Base-by-base conservation (phyloP, 73 alveolate genomes). In the Stentor roeselii region DNA sequence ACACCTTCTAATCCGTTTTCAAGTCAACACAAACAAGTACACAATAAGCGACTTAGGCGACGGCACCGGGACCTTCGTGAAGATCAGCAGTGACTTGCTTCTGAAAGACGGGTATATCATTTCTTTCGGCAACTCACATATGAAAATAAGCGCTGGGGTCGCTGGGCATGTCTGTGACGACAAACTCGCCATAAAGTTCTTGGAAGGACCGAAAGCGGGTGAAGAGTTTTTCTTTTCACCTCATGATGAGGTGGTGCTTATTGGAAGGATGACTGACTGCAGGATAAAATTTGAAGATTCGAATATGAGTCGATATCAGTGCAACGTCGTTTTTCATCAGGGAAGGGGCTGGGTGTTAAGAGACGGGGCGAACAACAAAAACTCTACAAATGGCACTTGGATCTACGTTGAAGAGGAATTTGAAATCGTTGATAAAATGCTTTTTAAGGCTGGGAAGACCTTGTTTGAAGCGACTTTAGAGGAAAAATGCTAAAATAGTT, bases 161-260 rank as follows among this genome's bases (percentile, higher is more conserved):
- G 30, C 60, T 36, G 39, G 21, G 75, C 21, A 39, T 21, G 76
- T 39, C 14, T 38, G 32, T 14, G 37, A 67, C 34, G 34, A 75
- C 34, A 91, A 91, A 75, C 67, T 91, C 30, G 80, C 77, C 38
- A 15, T 91, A 30, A 88, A 89, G 85, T 91, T 91, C 82, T 75
- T 91, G 11, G 96, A 91, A 75, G 96, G 96, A 1, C 93, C 96
- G 1, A 91, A 91, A 60, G 82, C 92, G n/a, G 91, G 88, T 82
- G 78, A 91, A 83, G 75, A 84, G 32, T 88, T 78, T 34, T 39
- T 76, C 2, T 86, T 82, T 42, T n/a, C 78, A 3, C 78, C 78
- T 0, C 59, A 30, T 58, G 67, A 86, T 3, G 88, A 86, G 31
- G 34, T 78, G 21, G 74, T 90, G 3, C 76, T 60, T 39, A 88